phyloP scores from a whole-genome alignment of 2,329 filamentous ascomycete genomes.

The Ophiostoma fasciatum region DNA sequence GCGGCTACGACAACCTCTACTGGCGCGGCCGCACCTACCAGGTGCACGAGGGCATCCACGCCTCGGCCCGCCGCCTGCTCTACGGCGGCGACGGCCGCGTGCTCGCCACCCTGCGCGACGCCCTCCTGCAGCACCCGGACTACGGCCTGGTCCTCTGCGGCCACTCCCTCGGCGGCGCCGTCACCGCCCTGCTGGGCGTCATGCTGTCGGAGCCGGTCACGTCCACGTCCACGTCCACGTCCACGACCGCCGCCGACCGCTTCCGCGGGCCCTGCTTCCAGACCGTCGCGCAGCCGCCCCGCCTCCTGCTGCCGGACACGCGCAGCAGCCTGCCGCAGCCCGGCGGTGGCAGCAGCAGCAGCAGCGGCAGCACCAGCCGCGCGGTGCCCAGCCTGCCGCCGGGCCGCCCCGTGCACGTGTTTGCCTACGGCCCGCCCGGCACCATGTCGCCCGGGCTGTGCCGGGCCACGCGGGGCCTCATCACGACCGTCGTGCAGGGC shows the following conservation, averaged over 20 bases:
- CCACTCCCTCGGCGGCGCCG: conserved; percentile 54
- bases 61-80: conserved; percentile 51
- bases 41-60: conserved; percentile 62
- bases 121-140: conserved; percentile 49
- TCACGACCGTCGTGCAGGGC: conserved; percentile 60
- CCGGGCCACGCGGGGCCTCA: conserved; percentile 54
- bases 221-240: conserved; percentile 24
- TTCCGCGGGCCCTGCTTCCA: conserved; percentile 22
- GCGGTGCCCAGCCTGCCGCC: conserved; percentile 36
- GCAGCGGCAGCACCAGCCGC: not conserved
- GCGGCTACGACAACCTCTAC: conserved; percentile 51
- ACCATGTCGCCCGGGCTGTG: conserved; percentile 58
- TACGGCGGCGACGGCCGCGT: conserved; percentile 54
- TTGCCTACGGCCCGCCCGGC: conserved; percentile 61
- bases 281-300: conserved; percentile 37
- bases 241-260: conserved; percentile 10
- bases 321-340: too few relatives aligned
- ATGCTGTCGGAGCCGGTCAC: conserved; percentile 48
- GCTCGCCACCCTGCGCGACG: conserved; percentile 48
- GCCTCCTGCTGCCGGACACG: conserved; percentile 18
- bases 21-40: conserved; percentile 52
- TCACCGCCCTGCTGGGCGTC: conserved; percentile 54
- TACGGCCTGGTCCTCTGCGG: conserved; percentile 58
- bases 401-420: conserved; percentile 61
- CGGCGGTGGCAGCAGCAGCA: not conserved